Conservation (phyloP, 768 basidiomycete species). For the Antrodiella citrinella region DNA sequence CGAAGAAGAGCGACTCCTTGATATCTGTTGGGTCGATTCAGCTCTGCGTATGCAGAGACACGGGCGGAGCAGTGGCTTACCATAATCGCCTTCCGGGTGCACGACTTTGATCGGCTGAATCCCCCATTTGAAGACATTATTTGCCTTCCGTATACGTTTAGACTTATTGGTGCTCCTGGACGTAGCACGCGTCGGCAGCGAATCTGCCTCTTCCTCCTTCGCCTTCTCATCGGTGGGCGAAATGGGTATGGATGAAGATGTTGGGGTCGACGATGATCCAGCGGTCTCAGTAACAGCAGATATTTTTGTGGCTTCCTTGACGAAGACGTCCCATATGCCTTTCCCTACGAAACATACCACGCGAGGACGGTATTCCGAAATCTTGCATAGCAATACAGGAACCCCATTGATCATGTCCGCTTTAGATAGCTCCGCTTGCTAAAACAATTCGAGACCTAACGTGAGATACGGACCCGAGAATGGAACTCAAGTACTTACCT, state of each 20-base stretch:
- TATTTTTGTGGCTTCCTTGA: not conserved
- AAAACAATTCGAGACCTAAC: no score
- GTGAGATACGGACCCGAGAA: no score
- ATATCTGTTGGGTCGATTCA: no score
- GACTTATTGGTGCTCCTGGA: not conserved
- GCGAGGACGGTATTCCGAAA: constrained; percentile 46
- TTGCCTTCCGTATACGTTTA: not conserved
- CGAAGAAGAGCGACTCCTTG: constrained; percentile 63
- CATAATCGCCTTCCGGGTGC: constrained; percentile 17
- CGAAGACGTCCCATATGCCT: constrained; percentile 42
- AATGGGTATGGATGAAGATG: not conserved
- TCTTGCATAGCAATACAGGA: constrained; percentile 50
- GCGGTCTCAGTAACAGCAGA: constrained; percentile 22
- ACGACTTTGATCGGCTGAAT: constrained; percentile 45
- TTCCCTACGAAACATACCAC: constrained; percentile 78
- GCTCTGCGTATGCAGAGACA: no score
- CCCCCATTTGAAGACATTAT: constrained; percentile 25
- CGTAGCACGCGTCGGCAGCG: constrained; percentile 3
- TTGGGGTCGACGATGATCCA: constrained; percentile 2
- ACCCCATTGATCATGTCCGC: constrained; percentile 48
- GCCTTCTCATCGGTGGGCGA: not conserved
- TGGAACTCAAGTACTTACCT: constrained; percentile 30
- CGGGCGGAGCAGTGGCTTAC: no score
- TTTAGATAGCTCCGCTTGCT: constrained; percentile 49
- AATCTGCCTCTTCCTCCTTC: not conserved